Conservation (phyloP, 305 asterid species). For the Striga hermonthica region DNA sequence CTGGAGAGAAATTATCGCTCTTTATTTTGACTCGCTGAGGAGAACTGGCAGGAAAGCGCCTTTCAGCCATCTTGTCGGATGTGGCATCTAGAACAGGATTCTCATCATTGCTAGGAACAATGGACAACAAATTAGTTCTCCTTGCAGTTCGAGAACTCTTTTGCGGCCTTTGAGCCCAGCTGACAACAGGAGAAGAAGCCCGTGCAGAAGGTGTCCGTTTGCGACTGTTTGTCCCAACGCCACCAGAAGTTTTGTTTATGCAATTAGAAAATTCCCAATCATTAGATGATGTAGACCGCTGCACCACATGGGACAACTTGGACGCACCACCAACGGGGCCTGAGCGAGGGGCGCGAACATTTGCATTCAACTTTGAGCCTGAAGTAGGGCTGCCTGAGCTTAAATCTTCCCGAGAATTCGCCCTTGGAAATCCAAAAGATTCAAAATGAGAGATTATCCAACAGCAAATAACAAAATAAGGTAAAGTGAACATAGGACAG, state of each 20-base stretch:
- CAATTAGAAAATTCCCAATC: constrained; percentile 89
- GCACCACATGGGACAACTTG: constrained; percentile 62
- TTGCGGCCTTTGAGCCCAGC: constrained; percentile 85
- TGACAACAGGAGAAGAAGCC: constrained; percentile 86
- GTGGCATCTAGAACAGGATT: constrained; percentile 45
- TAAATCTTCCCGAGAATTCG: constrained; percentile 70
- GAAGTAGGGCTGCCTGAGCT: constrained; percentile 86
- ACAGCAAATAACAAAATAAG: constrained; percentile 20
- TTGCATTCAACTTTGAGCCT: constrained; percentile 63
- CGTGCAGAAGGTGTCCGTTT: constrained; percentile 71
- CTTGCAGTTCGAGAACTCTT: constrained; percentile 80
- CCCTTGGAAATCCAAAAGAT: constrained; percentile 42
- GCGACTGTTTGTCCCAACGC: constrained; percentile 56
- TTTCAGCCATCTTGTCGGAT: constrained; percentile 51
- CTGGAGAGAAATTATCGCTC: constrained; percentile 58
- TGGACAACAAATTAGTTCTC: constrained; percentile 66
- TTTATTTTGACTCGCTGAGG: constrained; percentile 70
- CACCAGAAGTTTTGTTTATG: constrained; percentile 59
- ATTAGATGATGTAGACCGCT: constrained; percentile 39
- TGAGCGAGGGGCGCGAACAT: constrained; percentile 82
- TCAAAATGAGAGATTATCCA: constrained; percentile 23
- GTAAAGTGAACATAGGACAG: constrained; percentile 17
- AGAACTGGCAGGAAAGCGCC: constrained; percentile 57
- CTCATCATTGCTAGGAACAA: constrained; percentile 65
- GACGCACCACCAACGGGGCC: constrained; percentile 57